Evolutionary conservation across 2,329 filamentous ascomycete species (phyloP), one percentile per base, ranked within the genome.

Genomic region (Colletotrichum sp.): DNA sequence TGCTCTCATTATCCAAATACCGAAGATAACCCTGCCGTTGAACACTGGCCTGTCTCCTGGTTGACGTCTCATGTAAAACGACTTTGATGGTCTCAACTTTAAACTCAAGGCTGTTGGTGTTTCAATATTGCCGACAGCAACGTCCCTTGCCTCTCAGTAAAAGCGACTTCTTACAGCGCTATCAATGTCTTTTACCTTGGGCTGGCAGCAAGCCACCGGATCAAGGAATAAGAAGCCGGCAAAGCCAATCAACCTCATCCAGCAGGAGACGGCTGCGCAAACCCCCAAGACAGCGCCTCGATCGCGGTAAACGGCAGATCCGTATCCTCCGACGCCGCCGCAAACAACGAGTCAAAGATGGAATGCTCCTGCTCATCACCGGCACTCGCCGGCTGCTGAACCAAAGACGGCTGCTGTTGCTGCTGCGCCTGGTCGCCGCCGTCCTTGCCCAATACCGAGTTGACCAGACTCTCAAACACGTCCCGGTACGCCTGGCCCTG

Each of bases 401-500:
- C 10, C 44, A 8, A 49, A 13, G 18, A 49, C 3, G 44, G 44
- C n/a, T 49, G 44, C 44, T 49, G 44, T 3, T 49, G 39, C 39
- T 49, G 44, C n/a, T 21, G 44, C 18, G 2, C 3, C 44, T 55
- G 39, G 10, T 34, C 64, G 10, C 15, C 39, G 15, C 64, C 28
- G 28, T 67, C 28, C 26, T 55, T 67, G 7, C 64, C 44, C 52
- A 60, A 6, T 0, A 76, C 57, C 16, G 73, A 68, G 13, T 69
- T 71, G 10, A 64, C 68, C 18, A 81, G 28, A 21, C 69, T 77
- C 2, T 82, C 81, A 49, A 82, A 82, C 0, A 76, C 66, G 24
- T 82, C 81, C 8, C 81, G 78, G 30, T 82, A 82, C 7, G 74
- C 77, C 21, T 72, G 57, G 2, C 80, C 81, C 0, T 76, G 68